These are phyloP conservation scores for Petunia secreta DNA, from an alignment of 257 asterid genomes.

Conservation along the genomic window DNA sequence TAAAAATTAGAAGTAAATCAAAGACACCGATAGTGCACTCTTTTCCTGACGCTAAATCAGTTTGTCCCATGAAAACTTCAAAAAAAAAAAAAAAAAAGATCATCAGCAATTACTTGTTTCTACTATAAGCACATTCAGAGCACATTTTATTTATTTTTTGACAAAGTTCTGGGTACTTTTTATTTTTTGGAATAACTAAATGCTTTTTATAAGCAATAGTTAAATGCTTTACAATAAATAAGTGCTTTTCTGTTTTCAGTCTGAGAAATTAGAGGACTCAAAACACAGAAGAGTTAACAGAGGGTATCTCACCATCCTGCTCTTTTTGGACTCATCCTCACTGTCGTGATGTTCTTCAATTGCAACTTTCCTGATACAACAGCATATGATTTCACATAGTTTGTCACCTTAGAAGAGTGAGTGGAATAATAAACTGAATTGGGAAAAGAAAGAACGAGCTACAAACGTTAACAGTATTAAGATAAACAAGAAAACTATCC, in stretches of 20 bases:
- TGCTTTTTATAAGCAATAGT: background rate
- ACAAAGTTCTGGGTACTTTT: too few relatives aligned
- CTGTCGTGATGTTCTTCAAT: constrained; percentile 64
- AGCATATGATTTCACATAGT: constrained; percentile 7
- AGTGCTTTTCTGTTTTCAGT: background rate
- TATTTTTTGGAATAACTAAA: constrained; percentile 1
- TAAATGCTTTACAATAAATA: constrained; percentile 3
- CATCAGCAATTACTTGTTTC: constrained; percentile 23
- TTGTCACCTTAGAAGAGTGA: constrained; percentile 14
- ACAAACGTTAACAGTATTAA: background rate
- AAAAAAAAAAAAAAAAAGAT: background rate
- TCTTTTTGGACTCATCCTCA: constrained; percentile 71
- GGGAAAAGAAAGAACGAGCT: background rate
- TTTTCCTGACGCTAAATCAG: constrained; percentile 17
- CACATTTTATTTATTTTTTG: too few relatives aligned
- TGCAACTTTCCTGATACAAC: constrained; percentile 66
- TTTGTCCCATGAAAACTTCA: background rate
- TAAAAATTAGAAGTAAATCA: background rate
- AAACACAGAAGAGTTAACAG: constrained; percentile 2
- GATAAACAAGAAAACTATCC: constrained; percentile 8
- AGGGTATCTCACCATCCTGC: constrained; percentile 52
- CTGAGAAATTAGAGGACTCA: constrained; percentile 14
- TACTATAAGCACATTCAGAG: constrained; percentile 17
- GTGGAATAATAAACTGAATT: background rate
- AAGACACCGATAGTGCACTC: background rate